phyloP scores from a whole-genome alignment of 2,329 filamentous ascomycete genomes.

The Ciborinia camelliae region DNA sequence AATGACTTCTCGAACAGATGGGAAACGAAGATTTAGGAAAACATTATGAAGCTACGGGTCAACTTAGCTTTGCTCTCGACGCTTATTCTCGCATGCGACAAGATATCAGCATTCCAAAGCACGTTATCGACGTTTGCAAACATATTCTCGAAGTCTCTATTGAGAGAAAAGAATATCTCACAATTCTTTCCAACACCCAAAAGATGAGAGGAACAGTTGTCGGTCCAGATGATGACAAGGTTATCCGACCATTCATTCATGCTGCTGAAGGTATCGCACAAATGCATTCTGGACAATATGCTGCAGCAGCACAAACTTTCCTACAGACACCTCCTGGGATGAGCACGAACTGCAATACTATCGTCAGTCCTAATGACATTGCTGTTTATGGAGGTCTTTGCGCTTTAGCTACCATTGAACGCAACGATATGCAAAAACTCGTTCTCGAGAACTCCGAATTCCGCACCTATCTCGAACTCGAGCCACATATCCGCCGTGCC shows the following conservation, averaged over 20 bases:
- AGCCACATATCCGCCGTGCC: slow-evolving; percentile 90
- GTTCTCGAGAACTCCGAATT: slow-evolving; percentile 82
- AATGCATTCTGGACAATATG: slow-evolving; percentile 54
- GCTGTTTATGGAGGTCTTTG: slow-evolving; percentile 89
- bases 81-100: slow-evolving; percentile 85
- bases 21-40: slow-evolving; percentile 88
- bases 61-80: slow-evolving; percentile 68
- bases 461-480: slow-evolving; percentile 83
- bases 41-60: slow-evolving; percentile 76
- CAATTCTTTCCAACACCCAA: slow-evolving; percentile 59
- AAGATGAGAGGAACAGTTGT: slow-evolving; percentile 59
- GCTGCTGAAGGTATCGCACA: slow-evolving; percentile 60
- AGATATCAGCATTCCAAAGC: slow-evolving; percentile 77
- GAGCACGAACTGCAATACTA: slow-evolving; percentile 59
- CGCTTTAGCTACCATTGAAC: slow-evolving; percentile 84
- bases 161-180: slow-evolving; percentile 73
- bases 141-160: slow-evolving; percentile 74
- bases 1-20: slow-evolving; percentile 57
- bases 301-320: slow-evolving; percentile 70
- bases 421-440: slow-evolving; percentile 66
- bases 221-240: slow-evolving; percentile 45
- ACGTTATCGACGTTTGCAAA: slow-evolving; percentile 78
- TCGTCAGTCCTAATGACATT: slow-evolving; percentile 81
- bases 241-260: slow-evolving; percentile 50
- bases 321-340: slow-evolving; percentile 42